Base-by-base conservation (phyloP, 257 asterid genomes). In the Henckelia pumila region DNA sequence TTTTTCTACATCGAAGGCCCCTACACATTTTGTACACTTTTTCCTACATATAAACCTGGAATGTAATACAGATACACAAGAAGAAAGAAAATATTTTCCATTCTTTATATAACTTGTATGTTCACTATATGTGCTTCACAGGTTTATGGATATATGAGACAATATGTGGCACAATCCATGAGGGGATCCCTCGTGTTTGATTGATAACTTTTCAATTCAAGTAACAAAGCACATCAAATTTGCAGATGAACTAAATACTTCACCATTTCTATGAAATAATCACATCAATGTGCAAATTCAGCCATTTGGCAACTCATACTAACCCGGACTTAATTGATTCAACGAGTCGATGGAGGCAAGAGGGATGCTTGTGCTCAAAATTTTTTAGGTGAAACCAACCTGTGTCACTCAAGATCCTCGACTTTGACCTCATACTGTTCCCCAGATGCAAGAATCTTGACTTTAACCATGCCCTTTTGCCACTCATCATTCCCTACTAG, bases 381-480 rank as follows among this genome's bases (percentile, higher is more conserved):
- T 32, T 29, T 6, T 61, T 8, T 65, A 52, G 20, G 64, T 32
- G 52, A 2, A 70, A n/a, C 6, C 25, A 44, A 64, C 24, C 1
- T 57, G 29, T 21, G 24, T 77, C 78, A 87, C 75, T 86, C 82
- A 37, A 92, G 83, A 68, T 92, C 91, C 52, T 84, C 80, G 14
- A 92, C 53, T 84, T 81, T 85, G 56, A 89, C 62, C 83, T 88
- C 92, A n/a, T 72, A 74, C 44, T 92, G 98, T 61, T 88, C 86
- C 4, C 96, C 97, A 16, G 98, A 73, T 4, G 95, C 80, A 70
- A 92, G 97, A 76, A 79, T 78, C 75, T 92, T 92, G 61, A 92
- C 95, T 58, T 84, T 40, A 67, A 92, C 96, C 95, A 84, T 82
- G 37, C 98, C 98, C 74, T 86, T 86, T 69, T 86, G 80, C 98